Base-by-base conservation (phyloP, 192 early-diverging fungal species). In the Backusella mclennaniae region DNA sequence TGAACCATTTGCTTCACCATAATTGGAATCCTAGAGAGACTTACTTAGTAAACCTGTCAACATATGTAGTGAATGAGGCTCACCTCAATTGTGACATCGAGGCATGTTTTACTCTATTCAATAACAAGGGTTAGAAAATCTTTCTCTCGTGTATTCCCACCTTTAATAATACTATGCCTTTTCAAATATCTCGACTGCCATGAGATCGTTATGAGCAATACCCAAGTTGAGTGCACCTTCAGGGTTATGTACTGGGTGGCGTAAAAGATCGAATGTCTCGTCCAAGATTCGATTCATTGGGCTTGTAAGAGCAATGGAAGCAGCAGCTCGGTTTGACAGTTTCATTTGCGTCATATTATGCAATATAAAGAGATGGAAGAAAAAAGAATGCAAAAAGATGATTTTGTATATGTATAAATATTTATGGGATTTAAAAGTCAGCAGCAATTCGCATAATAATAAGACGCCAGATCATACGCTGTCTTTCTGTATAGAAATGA, bases 221-320 rank as follows among this genome's bases (percentile, higher is more conserved):
- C 95, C 95, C 0, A 95, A 84, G 69, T 95, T 95, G 73, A 97
- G 85, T 73, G 95, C 90, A 21, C 95, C 96, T 12, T 67, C 52
- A 4, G 89, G 88, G 71, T 95, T 95, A 17, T 42, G 11, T 3
- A 44, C 26, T 19, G 9, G 15, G 41, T 71, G 41, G 8, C 39
- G 21, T 7, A 71, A 12, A 31, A 44, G 41, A 33, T 33, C 17
- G 36, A 71, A 6, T 0, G 17, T 9, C 3, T 49, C 44, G 3
- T 15, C 6, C 23, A 71, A 71, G 21, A 39, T 44, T 19, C 42
- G 39, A 29, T 31, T 31, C 26, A 71, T 2, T 29, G 70, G 70
- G 29, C 70, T 49, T 44, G 41, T 26, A n/a, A 71, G 17, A 49
- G 70, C 44, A 49, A 71, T 36, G 15, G 42, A 44, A 15, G 41